Base-by-base conservation (phyloP, 73 alveolate species). In the Uronychia binucleata region DNA sequence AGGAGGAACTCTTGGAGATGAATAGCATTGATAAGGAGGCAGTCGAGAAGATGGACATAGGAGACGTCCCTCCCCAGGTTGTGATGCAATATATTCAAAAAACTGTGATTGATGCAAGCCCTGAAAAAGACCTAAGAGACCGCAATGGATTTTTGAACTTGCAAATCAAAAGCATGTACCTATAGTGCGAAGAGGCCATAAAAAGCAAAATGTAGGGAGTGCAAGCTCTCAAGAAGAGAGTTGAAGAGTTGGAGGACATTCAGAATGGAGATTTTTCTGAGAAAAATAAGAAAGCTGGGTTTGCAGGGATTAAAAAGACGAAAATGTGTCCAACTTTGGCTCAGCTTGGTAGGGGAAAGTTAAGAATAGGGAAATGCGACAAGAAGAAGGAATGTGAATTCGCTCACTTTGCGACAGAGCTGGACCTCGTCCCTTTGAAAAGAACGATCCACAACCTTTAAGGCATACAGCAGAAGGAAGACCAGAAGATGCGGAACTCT, bases 241-340 rank as follows among this genome's bases (percentile, higher is more conserved):
- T 93, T 29, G 94, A 93, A 74, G 86, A 90, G 75, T 77, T 93
- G 19, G 97, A 89, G 79, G 93, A 93, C 31, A 11, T 46, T 46
- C 5, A 46, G 19, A 46, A 46, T 46, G 67, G 67, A 46, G 81
- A 46, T 0, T n/a, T n/a, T n/a, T n/a, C n/a, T n/a, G 81, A 74
- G 31, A 46, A 46, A 46, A 19, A 5, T 19, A 46, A 46, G 67
- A 46, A 46, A 19, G 67, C n/a, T 5, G 5, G 19, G n/a, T 46
- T 46, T 19, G 67, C n/a, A 19, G 67, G n/a, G 5, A n/a, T n/a
- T n/a, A 80, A 90, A 84, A 79, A 83, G 86, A 93, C 79, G 81
- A 89, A 90, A 86, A 89, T 93, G 93, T 89, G 94, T 79, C 67
- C 5, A 46, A 19, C 5, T 5, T 19, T 46, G 5, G 19, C 5